phyloP scores from a whole-genome alignment of 352 stramenopile genomes.

The Phytophthora pisi region DNA sequence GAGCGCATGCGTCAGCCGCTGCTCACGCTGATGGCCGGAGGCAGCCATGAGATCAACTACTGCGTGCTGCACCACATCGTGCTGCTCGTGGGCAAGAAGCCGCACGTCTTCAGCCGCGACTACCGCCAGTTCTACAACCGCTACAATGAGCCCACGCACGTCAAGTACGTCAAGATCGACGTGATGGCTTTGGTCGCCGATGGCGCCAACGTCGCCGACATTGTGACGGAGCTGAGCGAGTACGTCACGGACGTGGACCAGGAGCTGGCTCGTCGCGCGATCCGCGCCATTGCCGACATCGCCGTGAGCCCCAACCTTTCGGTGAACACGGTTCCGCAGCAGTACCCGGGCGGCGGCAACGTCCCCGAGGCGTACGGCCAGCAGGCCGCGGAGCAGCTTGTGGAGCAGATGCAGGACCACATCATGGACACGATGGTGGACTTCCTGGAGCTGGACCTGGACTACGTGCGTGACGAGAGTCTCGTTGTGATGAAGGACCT shows the following conservation, averaged over 20 bases:
- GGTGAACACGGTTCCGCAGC: constrained; percentile 41
- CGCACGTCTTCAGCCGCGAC: constrained; percentile 97
- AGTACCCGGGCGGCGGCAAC: constrained; percentile 45
- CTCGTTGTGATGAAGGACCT: constrained; percentile 96
- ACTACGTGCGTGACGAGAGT: constrained; percentile 97
- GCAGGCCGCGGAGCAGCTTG: constrained; percentile 58
- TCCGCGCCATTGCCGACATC: constrained; percentile 95
- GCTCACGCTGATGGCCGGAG: constrained; percentile 97
- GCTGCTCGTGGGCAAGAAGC: constrained; percentile 93
- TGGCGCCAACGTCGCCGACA: constrained; percentile 93
- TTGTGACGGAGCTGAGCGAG: constrained; percentile 97
- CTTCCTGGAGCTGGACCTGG: constrained; percentile 96
- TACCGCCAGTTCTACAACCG: constrained; percentile 98
- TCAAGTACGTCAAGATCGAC: constrained; percentile 98
- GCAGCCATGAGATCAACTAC: constrained; percentile 94
- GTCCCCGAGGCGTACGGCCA: constrained; percentile 73
- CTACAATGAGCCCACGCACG: constrained; percentile 98
- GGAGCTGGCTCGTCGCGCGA: constrained; percentile 91
- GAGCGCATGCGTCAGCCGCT: constrained; percentile 95
- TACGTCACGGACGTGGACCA: constrained; percentile 96
- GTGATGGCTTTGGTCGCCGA: constrained; percentile 96
- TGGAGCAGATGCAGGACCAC: constrained; percentile 82
- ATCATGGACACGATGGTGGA: constrained; percentile 95
- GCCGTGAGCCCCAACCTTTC: constrained; percentile 85
- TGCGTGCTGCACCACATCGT: constrained; percentile 97